Conservation (phyloP, 2,329 filamentous ascomycete species). For the Diplocarpon mali region DNA sequence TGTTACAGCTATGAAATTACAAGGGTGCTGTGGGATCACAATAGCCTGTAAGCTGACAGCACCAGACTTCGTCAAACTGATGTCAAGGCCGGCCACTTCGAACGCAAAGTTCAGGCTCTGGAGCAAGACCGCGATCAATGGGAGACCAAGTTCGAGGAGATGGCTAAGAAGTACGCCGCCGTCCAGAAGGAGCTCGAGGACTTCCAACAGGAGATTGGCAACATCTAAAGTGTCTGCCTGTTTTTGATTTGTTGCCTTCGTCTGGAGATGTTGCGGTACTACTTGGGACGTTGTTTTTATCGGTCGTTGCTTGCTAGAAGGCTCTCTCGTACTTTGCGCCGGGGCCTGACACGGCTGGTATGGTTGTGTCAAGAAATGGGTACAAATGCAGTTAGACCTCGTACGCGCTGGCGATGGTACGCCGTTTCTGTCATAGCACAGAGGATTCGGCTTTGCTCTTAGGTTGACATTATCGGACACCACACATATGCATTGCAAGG, state of each 20-base stretch:
- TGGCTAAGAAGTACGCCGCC: constrained; percentile 75
- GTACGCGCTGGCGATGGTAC: constrained; percentile 22
- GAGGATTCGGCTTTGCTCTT: constrained; percentile 12
- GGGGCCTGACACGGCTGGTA: neutral
- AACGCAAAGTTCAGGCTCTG: constrained; percentile 97
- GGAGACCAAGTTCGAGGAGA: constrained; percentile 97
- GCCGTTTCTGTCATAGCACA: constrained; percentile 11
- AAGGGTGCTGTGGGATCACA: neutral
- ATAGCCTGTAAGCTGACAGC: constrained; percentile 11
- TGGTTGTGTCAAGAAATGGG: constrained; percentile 5
- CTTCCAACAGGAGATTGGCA: constrained; percentile 84
- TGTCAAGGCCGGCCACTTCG: constrained; percentile 97
- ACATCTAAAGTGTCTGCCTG: constrained; percentile 51
- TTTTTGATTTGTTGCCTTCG: neutral
- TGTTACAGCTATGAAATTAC: too few species aligned
- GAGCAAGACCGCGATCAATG: constrained; percentile 86
- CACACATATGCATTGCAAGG: constrained; percentile 12
- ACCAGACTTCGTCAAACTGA: constrained; percentile 92
- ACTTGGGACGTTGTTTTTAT: constrained; percentile 20
- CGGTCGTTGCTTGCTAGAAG: too few species aligned
- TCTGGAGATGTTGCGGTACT: neutral
- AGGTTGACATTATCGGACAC: constrained; percentile 17
- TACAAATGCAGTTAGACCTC: constrained; percentile 20
- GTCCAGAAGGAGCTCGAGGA: constrained; percentile 87
- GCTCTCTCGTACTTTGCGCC: too few species aligned